These are phyloP conservation scores for Candida peoriensis DNA, from an alignment of 805 yeast genomes.

Conservation along the genomic window DNA sequence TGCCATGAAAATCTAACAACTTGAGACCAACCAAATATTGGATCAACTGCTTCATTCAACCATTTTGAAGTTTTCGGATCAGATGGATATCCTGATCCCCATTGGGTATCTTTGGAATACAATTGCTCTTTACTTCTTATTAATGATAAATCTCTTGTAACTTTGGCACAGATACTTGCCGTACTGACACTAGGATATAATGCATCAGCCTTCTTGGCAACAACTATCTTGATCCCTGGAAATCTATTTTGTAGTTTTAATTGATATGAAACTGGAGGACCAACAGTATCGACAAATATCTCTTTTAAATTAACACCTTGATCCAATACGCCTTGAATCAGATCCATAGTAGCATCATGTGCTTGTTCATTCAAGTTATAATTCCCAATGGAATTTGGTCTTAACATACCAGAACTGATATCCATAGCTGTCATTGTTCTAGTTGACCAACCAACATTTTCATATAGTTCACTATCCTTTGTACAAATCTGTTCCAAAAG, in stretches of 20 bases:
- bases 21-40: slow-evolving; percentile 80
- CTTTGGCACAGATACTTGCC: slow-evolving; percentile 95
- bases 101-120: slow-evolving; percentile 22
- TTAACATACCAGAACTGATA: slow-evolving; percentile 84
- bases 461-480: slow-evolving; percentile 36
- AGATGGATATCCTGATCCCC: slow-evolving; percentile 94
- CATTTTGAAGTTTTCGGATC: slow-evolving; percentile 85
- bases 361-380: slow-evolving; percentile 90
- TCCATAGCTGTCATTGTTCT: slow-evolving; percentile 82
- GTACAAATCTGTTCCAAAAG: slow-evolving; percentile 57
- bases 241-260: slow-evolving; percentile 64
- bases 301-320: slow-evolving; percentile 61
- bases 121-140: slow-evolving; percentile 29
- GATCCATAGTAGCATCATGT: slow-evolving; percentile 83
- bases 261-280: slow-evolving; percentile 86
- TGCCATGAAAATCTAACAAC: slow-evolving; percentile 90
- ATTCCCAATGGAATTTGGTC: slow-evolving; percentile 44
- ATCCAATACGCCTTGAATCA: slow-evolving; percentile 62
- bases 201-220: slow-evolving; percentile 93
- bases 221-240: slow-evolving; percentile 69
- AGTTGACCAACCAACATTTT: slow-evolving; percentile 82
- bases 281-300: slow-evolving; percentile 92
- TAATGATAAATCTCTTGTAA: slow-evolving; percentile 75
- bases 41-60: slow-evolving; percentile 60
- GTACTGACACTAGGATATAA: slow-evolving; percentile 88